Evolutionary conservation across 2,329 filamentous ascomycete species (phyloP).

Genomic region (Penicillium verrucosum): DNA sequence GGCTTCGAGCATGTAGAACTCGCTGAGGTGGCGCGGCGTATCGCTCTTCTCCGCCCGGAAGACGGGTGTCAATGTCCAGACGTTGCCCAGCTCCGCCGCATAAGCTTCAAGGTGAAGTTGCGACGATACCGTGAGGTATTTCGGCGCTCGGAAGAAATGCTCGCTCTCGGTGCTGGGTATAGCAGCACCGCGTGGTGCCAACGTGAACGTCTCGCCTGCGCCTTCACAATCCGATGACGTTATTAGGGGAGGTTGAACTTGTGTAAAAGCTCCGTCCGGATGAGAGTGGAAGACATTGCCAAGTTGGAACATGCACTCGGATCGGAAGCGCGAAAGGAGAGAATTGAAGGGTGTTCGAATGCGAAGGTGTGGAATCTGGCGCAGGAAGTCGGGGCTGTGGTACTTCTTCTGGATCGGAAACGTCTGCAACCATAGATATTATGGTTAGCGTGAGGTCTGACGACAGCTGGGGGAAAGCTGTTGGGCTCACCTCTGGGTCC

Average conservation of each 20-base stretch:
- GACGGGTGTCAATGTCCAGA: slow-evolving; percentile 91
- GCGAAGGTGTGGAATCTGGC: slow-evolving; percentile 83
- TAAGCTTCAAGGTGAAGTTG: slow-evolving; percentile 93
- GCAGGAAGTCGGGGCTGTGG: slow-evolving; percentile 82
- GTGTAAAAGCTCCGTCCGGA: slow-evolving; percentile 56
- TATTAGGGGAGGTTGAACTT: slow-evolving; percentile 89
- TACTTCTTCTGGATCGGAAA: slow-evolving; percentile 97
- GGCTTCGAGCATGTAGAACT: slow-evolving; percentile 98
- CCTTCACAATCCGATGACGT: slow-evolving; percentile 98
- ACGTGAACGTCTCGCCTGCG: slow-evolving; percentile 85
- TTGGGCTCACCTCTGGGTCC: slow-evolving; percentile 67
- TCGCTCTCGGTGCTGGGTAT: slow-evolving; percentile 38
- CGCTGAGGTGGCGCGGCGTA: slow-evolving; percentile 87
- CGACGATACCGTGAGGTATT: slow-evolving; percentile 92
- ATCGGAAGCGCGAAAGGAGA: slow-evolving; percentile 76
- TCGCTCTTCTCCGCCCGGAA: slow-evolving; percentile 93
- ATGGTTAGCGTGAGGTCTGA: slow-evolving; percentile 9
- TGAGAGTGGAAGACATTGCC: slow-evolving; percentile 68
- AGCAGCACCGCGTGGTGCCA: slow-evolving; percentile 50
- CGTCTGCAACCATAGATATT: slow-evolving; percentile 52
- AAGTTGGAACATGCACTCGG: slow-evolving; percentile 69
- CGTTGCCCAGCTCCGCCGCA: slow-evolving; percentile 79
- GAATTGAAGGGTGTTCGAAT: slow-evolving; percentile 77
- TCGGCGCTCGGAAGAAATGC: slow-evolving; percentile 77
- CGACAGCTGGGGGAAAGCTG: background rate